Evolutionary conservation across 805 yeast genomes (phyloP).

Genomic region (Naumovozyma baii): DNA sequence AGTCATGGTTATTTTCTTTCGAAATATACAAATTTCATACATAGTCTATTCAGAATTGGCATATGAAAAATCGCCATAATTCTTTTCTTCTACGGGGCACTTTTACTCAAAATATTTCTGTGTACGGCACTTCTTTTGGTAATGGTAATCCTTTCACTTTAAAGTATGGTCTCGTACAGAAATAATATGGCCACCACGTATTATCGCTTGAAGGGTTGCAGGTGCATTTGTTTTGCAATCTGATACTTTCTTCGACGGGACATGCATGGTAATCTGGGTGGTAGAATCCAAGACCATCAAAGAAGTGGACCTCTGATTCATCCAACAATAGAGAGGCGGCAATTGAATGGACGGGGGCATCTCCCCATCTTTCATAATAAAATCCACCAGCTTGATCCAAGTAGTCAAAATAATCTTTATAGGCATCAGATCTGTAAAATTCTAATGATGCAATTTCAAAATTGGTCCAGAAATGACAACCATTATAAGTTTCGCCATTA

Average conservation of each 20-base stretch:
- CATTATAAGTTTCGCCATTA: slow-evolving; percentile 53
- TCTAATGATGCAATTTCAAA: slow-evolving; percentile 68
- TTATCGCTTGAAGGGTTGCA: slow-evolving; percentile 52
- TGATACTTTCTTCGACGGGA: slow-evolving; percentile 45
- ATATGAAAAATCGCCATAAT: too few relatives aligned
- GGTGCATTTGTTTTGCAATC: slow-evolving; percentile 51
- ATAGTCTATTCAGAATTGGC: too few relatives aligned
- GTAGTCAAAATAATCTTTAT: slow-evolving; percentile 49
- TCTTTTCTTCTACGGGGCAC: not conserved
- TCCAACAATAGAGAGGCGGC: slow-evolving; percentile 57
- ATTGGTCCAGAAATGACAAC: slow-evolving; percentile 79
- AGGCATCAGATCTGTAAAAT: slow-evolving; percentile 50
- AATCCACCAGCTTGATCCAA: slow-evolving; percentile 68
- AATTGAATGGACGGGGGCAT: slow-evolving; percentile 81
- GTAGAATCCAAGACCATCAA: slow-evolving; percentile 65
- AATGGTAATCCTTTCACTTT: slow-evolving; percentile 19
- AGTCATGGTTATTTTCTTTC: too few relatives aligned
- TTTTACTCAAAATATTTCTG: not conserved
- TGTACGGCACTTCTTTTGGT: slow-evolving; percentile 7
- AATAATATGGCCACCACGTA: slow-evolving; percentile 61
- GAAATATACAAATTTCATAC: too few relatives aligned
- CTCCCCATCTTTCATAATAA: slow-evolving; percentile 88
- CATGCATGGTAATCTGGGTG: slow-evolving; percentile 62
- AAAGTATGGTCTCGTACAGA: slow-evolving; percentile 56
- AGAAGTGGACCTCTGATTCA: slow-evolving; percentile 52